phyloP scores from a whole-genome alignment of 495 filamentous ascomycete genomes.

The Hypoxylon rickii region DNA sequence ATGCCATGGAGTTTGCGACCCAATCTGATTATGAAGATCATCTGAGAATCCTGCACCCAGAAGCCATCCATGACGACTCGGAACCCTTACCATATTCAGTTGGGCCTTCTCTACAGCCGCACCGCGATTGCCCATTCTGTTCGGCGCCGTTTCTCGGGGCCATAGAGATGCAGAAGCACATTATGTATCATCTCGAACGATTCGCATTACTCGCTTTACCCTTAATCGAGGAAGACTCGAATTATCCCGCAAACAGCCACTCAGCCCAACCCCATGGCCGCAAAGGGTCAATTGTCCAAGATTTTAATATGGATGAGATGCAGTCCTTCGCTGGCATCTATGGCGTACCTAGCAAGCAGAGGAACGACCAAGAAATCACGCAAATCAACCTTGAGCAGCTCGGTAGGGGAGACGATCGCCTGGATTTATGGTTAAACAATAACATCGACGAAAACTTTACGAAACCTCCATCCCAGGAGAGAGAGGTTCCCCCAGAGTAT shows the following conservation, averaged over 20 bases:
- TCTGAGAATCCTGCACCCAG: background rate
- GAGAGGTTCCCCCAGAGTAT: too few species aligned
- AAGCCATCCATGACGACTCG: background rate
- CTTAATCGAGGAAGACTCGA: background rate
- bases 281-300: background rate
- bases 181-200: constrained; percentile 1
- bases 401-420: too few species aligned
- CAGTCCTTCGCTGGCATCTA: background rate
- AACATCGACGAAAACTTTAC: too few species aligned
- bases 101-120: background rate
- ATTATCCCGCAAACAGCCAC: background rate
- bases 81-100: background rate
- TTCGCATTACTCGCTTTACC: background rate
- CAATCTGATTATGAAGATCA: background rate
- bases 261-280: background rate
- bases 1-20: background rate
- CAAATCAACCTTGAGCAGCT: background rate
- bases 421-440: too few species aligned
- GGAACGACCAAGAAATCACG: background rate
- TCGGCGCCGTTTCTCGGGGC: background rate
- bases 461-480: too few species aligned
- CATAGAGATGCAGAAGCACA: constrained; percentile 3
- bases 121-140: constrained; percentile 1
- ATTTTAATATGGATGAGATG: background rate
- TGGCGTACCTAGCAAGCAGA: background rate